Base-by-base conservation (phyloP, 225 moss, liverwort and hornwort genomes). In the Polytrichum formosum region DNA sequence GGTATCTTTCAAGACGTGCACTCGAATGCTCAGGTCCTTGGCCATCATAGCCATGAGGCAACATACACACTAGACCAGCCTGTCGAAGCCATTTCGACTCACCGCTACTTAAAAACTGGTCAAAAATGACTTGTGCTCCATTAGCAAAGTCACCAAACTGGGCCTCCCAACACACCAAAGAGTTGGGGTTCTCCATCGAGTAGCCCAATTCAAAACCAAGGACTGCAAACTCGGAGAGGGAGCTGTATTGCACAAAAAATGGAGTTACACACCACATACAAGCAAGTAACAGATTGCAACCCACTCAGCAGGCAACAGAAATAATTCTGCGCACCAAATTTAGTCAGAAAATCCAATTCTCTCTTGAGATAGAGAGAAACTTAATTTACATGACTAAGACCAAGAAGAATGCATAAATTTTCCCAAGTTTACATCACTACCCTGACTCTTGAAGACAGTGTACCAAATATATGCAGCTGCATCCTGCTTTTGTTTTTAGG, bases 1-100 rank as follows among this genome's bases (percentile, higher is more conserved):
- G 91, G 63, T 83, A 98, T 84, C 97, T 87, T 79, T 98, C 97
- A 62, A 90, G 82, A 56, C 94, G 91, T 66, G 82, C 90, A 77
- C 97, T 98, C 35, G 97, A 98, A 74, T 98, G 97, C 79, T 98
- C 97, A 37, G 97, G 97, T 53, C 97, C 97, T 82, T 98, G 97
- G 54, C 97, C 97, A 75, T 98, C 97, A 71, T 98, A 98, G 16
- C 97, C 97, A 79, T 98, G 97, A 35, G 97, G 97, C 53, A 98
- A 85, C 85, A 94, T 80, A 70, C 92, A 79, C 26, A 93, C 93
- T 63, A 97, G 74, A 63, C 96, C 96, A 68, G 93, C 86, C 75
- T 97, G 96, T 18, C 96, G 86, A 71, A 97, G 79, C 96, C 96
- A 97, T 73, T 97, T 97, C 5, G 96, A 89, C 70, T 97, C 96